phyloP scores from a whole-genome alignment of 495 filamentous ascomycete species.

The Talaromyces stipitatus region DNA sequence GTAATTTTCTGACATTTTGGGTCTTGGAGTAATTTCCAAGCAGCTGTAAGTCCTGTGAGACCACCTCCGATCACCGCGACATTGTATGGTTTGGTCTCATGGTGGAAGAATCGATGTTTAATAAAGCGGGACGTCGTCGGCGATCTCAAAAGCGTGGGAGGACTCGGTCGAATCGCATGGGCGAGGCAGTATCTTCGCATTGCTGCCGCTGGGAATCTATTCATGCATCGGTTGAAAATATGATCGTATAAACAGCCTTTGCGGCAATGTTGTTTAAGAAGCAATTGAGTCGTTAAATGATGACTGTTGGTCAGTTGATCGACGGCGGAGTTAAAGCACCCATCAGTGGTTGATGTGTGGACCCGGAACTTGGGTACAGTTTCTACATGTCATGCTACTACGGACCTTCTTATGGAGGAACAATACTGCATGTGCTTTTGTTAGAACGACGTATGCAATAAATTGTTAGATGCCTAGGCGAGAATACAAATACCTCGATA shows the following conservation, averaged over 20 bases:
- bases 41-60: slow-evolving; percentile 79
- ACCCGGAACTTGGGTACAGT: neutral
- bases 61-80: slow-evolving; percentile 81
- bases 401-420: neutral
- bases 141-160: neutral
- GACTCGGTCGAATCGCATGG: slow-evolving; percentile 1
- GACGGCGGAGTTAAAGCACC: neutral
- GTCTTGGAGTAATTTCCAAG: slow-evolving; percentile 60
- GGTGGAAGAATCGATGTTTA: slow-evolving; percentile 5
- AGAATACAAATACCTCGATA: too few species aligned
- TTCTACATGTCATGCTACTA: neutral
- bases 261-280: neutral
- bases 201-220: neutral
- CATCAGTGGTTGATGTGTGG: neutral
- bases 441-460: too few species aligned
- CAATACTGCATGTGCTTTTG: neutral
- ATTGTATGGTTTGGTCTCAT: slow-evolving; percentile 25
- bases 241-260: neutral
- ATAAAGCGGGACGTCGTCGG: neutral
- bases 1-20: slow-evolving; percentile 58
- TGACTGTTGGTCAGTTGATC: neutral
- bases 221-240: neutral
- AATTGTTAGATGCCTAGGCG: too few species aligned
- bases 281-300: neutral
- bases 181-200: slow-evolving; percentile 5